phyloP scores from a whole-genome alignment of 2,329 filamentous ascomycete species.

The Xylaria hypoxylon region DNA sequence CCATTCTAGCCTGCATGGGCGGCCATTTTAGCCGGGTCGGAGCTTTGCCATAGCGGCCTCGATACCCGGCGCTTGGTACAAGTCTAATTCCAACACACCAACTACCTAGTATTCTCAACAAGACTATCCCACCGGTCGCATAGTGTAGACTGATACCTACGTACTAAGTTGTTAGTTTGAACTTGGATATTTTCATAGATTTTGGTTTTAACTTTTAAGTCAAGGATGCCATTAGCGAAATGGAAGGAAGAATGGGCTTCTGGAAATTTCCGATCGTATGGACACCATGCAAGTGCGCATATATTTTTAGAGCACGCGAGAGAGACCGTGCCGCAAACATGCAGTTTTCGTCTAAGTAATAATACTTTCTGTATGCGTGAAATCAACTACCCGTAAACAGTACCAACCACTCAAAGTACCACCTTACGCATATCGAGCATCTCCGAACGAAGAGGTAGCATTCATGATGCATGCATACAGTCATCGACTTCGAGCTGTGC shows the following conservation, averaged over 20 bases:
- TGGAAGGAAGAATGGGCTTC: constrained; percentile 7
- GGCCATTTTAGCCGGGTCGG: no score
- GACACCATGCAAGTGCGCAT: not conserved
- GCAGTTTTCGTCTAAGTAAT: constrained; percentile 30
- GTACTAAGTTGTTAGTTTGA: no score
- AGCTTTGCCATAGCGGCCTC: no score
- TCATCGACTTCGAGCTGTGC: constrained; percentile 7
- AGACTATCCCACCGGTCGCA: no score
- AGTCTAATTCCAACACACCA: no score
- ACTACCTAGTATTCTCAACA: no score
- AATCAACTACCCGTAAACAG: not conserved
- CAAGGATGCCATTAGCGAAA: not conserved
- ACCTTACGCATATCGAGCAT: not conserved
- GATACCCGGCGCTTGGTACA: no score
- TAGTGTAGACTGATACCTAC: no score
- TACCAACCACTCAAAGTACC: not conserved
- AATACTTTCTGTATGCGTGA: constrained; percentile 1
- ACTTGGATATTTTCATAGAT: not conserved
- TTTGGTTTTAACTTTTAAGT: not conserved
- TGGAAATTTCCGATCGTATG: constrained; percentile 1
- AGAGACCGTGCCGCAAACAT: not conserved
- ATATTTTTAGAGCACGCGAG: constrained; percentile 24
- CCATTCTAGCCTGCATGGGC: no score
- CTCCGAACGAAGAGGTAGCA: not conserved
- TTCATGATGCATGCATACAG: constrained; percentile 17